Conservation (phyloP, 73 alveolate genomes). For the Tetrahymena elliotti region DNA sequence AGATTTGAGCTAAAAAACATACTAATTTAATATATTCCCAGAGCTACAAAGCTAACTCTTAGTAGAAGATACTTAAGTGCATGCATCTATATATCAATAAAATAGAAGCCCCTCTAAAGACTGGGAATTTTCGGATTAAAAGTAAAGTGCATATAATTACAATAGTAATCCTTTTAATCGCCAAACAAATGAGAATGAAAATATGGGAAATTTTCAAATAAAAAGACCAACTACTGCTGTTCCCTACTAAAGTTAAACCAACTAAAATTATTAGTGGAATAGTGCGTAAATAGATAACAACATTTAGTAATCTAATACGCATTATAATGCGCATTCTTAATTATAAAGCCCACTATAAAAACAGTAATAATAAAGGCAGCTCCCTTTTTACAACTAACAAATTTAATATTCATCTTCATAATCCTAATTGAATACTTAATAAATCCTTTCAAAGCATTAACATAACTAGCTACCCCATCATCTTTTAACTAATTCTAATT, state of each 20-base stretch:
- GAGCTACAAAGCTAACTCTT: not conserved
- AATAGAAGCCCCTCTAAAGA: not conserved
- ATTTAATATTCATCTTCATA: not conserved
- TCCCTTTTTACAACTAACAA: not conserved
- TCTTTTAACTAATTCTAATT: not conserved
- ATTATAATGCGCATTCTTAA: not conserved
- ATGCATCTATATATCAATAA: not conserved
- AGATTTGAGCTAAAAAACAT: not conserved
- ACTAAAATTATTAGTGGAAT: not conserved
- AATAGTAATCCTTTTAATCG: not conserved
- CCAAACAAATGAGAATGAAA: not conserved
- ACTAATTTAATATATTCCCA: not conserved
- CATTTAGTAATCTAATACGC: not conserved
- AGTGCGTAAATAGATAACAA: not conserved
- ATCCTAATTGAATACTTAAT: not conserved
- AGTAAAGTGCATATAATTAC: not conserved
- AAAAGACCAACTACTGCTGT: not conserved
- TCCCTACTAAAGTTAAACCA: not conserved
- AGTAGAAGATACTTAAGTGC: not conserved
- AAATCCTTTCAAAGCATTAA: not conserved
- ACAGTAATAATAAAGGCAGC: not conserved
- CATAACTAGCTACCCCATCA: not conserved
- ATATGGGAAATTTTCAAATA: not conserved
- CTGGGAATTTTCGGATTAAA: not conserved
- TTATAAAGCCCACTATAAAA: not conserved